These are phyloP conservation scores for Cercospora sp. DNA, from an alignment of 2,329 filamentous ascomycete species.

Conservation along the genomic window DNA sequence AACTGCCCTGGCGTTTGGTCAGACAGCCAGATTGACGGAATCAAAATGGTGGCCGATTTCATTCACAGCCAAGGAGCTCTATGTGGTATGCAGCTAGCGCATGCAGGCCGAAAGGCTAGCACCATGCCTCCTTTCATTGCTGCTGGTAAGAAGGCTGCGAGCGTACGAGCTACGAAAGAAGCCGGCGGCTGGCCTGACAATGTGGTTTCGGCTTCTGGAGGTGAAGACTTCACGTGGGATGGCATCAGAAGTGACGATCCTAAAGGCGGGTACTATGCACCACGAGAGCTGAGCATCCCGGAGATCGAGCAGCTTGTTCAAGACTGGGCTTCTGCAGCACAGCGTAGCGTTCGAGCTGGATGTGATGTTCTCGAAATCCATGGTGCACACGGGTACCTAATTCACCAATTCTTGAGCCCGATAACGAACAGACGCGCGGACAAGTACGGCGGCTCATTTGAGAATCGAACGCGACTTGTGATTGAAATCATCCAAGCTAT, in stretches of 20 bases:
- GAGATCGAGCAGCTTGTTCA: slow-evolving; percentile 67
- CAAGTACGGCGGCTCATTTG: slow-evolving; percentile 65
- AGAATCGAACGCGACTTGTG: slow-evolving; percentile 67
- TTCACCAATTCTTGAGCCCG: slow-evolving; percentile 69
- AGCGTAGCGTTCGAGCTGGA: slow-evolving; percentile 58
- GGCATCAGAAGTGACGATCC: slow-evolving; percentile 31
- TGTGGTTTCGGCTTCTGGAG: slow-evolving; percentile 56
- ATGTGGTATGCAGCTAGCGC: slow-evolving; percentile 75
- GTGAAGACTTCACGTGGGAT: slow-evolving; percentile 45
- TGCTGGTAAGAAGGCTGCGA: slow-evolving; percentile 38
- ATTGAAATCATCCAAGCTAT: slow-evolving; percentile 60
- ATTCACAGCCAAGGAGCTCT: slow-evolving; percentile 74
- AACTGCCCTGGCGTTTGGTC: slow-evolving; percentile 79
- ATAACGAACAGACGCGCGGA: slow-evolving; percentile 67
- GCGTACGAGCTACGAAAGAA: slow-evolving; percentile 53
- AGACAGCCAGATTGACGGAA: slow-evolving; percentile 73
- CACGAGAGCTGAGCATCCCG: slow-evolving; percentile 56
- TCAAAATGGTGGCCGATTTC: slow-evolving; percentile 72
- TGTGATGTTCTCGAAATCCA: slow-evolving; percentile 80
- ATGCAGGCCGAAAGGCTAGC: slow-evolving; percentile 68
- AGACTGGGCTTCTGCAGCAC: slow-evolving; percentile 63
- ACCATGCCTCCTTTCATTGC: slow-evolving; percentile 63
- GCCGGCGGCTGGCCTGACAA: slow-evolving; percentile 56
- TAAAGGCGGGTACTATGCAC: slow-evolving; percentile 42
- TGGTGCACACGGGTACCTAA: slow-evolving; percentile 74